phyloP scores from a whole-genome alignment of 352 stramenopile genomes.

The Pythium phragmiticola region DNA sequence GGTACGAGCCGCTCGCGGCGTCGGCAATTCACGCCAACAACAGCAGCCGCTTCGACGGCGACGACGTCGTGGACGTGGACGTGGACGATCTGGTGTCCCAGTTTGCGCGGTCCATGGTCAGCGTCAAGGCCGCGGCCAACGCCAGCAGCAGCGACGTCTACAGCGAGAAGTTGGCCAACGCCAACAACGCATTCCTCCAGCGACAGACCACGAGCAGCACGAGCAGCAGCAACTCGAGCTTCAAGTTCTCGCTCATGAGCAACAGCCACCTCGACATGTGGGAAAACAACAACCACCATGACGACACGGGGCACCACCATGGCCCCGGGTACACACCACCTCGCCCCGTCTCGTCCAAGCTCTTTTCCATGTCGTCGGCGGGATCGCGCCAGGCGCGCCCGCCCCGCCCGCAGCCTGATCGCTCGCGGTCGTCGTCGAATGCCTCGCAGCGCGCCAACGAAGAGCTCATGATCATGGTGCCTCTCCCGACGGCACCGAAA shows the following conservation, averaged over 20 bases:
- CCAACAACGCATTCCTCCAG: neutral
- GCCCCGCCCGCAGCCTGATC: neutral
- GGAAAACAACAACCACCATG: neutral
- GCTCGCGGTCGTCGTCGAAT: conserved; percentile 3
- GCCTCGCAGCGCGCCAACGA: neutral
- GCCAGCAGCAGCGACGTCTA: neutral
- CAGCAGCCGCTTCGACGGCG: conserved; percentile 16
- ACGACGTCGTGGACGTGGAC: conserved; percentile 14
- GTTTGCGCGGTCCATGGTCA: conserved; percentile 18
- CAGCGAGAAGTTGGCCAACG: too few relatives aligned
- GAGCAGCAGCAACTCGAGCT: conserved; percentile 3
- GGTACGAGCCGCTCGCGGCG: conserved; percentile 44
- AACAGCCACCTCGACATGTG: neutral
- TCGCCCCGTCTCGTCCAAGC: conserved; percentile 7
- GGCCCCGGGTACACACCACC: neutral
- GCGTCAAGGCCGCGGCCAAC: conserved; percentile 1
- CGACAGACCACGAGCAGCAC: conserved; percentile 10
- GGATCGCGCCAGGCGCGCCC: neutral
- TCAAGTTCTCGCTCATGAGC: conserved; percentile 26
- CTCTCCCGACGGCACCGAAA: neutral
- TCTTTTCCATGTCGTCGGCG: neutral
- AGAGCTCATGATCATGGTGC: conserved; percentile 7
- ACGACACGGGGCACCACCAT: too few relatives aligned
- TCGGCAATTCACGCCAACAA: conserved; percentile 33
- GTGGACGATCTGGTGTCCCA: conserved; percentile 1